These are phyloP conservation scores for Babesia ovis DNA, from an alignment of 169 alveolate genomes.

Conservation along the genomic window DNA sequence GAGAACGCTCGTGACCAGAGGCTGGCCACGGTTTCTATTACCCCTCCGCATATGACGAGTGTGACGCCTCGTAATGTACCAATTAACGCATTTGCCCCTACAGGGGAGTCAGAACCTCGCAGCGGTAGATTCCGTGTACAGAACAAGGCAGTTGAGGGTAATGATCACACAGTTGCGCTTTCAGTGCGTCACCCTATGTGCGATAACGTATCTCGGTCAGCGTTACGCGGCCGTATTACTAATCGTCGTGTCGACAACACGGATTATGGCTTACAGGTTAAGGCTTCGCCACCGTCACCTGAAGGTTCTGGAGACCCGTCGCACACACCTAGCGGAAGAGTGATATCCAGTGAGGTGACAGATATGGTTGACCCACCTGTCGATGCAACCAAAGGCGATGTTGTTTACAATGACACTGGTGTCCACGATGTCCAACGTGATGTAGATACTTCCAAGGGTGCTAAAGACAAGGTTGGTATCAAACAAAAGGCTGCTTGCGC, in stretches of 20 bases:
- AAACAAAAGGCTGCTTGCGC: too few species aligned
- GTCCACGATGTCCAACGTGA: too few species aligned
- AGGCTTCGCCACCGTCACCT: not conserved
- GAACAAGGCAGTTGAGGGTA: constrained; percentile 30
- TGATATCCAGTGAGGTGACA: too few species aligned
- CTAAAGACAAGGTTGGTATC: too few species aligned
- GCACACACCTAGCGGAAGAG: too few species aligned
- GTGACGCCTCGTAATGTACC: not conserved
- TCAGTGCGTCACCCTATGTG: constrained; percentile 48
- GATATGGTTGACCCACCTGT: too few species aligned
- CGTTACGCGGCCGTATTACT: constrained; percentile 9
- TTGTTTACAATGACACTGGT: too few species aligned
- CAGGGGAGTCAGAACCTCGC: not conserved
- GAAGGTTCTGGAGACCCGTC: not conserved
- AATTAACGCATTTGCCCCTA: not conserved
- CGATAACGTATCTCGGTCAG: not conserved
- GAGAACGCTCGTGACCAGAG: constrained; percentile 5
- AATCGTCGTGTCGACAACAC: constrained; percentile 14
- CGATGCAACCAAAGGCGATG: too few species aligned
- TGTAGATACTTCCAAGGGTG: too few species aligned
- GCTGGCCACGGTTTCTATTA: not conserved
- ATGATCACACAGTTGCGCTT: constrained; percentile 31
- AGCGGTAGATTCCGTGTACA: not conserved
- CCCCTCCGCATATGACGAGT: not conserved
- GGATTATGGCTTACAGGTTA: not conserved